phyloP scores from a whole-genome alignment of 108 stramenopile genomes.

The Stephanodiscus triporus region DNA sequence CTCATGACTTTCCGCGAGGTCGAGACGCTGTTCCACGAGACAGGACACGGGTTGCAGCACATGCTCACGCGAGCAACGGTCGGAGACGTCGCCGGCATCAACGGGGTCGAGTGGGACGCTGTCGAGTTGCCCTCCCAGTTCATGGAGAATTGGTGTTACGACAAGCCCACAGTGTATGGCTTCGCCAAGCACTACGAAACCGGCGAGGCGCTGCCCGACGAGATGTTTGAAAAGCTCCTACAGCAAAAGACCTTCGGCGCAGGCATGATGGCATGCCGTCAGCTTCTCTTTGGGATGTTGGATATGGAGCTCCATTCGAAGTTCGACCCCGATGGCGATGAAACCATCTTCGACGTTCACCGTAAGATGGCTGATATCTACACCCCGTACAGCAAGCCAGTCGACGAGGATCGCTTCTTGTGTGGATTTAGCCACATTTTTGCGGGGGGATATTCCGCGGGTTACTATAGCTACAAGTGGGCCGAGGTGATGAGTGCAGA shows the following conservation, averaged over 20 bases:
- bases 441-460: constrained; percentile 95
- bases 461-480: constrained; percentile 98
- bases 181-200: constrained; percentile 99
- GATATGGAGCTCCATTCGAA: constrained; percentile 95
- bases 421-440: constrained; percentile 97
- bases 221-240: constrained; percentile 94
- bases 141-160: constrained; percentile 99
- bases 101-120: constrained; percentile 96
- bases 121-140: constrained; percentile 98
- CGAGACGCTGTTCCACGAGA: constrained; percentile 96
- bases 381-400: constrained; percentile 86
- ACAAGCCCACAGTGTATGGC: constrained; percentile 85
- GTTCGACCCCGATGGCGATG: constrained; percentile 74
- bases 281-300: constrained; percentile 94
- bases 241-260: constrained; percentile 93
- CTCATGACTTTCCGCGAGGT: constrained; percentile 99
- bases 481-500: constrained; percentile 98
- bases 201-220: constrained; percentile 93
- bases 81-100: constrained; percentile 97
- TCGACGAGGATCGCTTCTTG: constrained; percentile 96
- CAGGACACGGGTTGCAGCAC: constrained; percentile 96
- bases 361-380: constrained; percentile 83
- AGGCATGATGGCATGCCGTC: constrained; percentile 94
- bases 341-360: constrained; percentile 93
- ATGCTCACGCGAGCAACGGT: constrained; percentile 94